A percentile compares a stretch with the other conserved stretches of the same genome.
Evolutionary conservation across 208 protist genomes (phyloP).

Genomic region (Leptomonas seymouri): DNA sequence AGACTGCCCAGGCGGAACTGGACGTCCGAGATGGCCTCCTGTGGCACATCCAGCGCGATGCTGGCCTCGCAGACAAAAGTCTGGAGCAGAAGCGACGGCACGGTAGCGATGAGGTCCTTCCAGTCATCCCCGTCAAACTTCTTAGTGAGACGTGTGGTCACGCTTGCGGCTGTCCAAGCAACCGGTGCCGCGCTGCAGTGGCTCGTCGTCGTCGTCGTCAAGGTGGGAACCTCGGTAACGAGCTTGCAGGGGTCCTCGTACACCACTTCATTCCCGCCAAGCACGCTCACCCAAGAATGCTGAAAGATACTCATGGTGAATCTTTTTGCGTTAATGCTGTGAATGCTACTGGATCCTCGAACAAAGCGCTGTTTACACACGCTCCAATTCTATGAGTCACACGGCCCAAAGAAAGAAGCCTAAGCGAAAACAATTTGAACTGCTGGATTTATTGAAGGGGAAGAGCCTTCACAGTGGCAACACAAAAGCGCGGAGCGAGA

Average conservation of each 20-base stretch:
- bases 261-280: constrained; percentile 4
- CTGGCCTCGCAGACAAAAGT: constrained; percentile 68
- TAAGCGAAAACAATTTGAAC: too few species aligned
- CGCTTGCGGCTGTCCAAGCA: background rate
- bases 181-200: background rate
- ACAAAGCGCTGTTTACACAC: background rate
- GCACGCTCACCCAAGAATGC: constrained; percentile 21
- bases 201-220: background rate
- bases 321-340: too few species aligned
- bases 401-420: too few species aligned
- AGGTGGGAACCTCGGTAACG: background rate
- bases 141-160: constrained; percentile 46
- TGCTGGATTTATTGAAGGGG: too few species aligned
- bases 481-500: too few species aligned
- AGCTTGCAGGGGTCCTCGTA: constrained; percentile 10
- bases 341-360: too few species aligned
- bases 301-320: constrained; percentile 16
- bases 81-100: constrained; percentile 39
- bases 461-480: too few species aligned
- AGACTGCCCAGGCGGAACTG: constrained; percentile 81
- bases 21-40: constrained; percentile 47
- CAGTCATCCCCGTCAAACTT: constrained; percentile 86
- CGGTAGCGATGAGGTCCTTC: constrained; percentile 48
- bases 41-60: constrained; percentile 44
- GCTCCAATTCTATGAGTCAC: too few species aligned